These are phyloP conservation scores for Collybia sp. DNA, from an alignment of 768 basidiomycete genomes.

Conservation along the genomic window DNA sequence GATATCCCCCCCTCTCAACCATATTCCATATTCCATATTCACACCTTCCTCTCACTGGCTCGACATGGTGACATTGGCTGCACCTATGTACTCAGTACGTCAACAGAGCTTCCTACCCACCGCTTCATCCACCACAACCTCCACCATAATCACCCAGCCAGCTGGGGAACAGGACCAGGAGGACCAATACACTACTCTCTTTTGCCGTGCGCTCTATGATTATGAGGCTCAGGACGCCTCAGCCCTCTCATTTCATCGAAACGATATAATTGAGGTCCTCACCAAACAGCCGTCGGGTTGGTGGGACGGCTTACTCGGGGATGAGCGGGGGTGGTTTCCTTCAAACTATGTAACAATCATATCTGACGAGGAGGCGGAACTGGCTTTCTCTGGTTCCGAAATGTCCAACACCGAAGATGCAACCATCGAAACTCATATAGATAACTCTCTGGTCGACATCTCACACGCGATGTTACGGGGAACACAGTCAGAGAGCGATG, in stretches of 20 bases:
- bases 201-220: conserved; percentile 91
- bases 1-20: conserved; percentile 9
- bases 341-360: conserved; percentile 89
- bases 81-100: conserved; percentile 19
- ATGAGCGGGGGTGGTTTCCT: conserved; percentile 95
- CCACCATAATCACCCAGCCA: conserved; percentile 12
- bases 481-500: conserved; percentile 42
- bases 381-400: conserved; percentile 50
- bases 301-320: conserved; percentile 95
- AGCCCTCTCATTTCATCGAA: conserved; percentile 80
- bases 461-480: conserved; percentile 43
- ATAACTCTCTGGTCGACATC: conserved; percentile 38
- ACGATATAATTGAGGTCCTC: conserved; percentile 92
- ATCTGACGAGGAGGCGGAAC: conserved; percentile 76
- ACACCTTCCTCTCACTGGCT: conserved; percentile 4
- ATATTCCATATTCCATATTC: conserved; percentile 8
- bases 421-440: conserved; percentile 15
- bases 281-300: conserved; percentile 90
- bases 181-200: conserved; percentile 68
- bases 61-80: conserved; percentile 26
- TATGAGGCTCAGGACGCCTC: conserved; percentile 86
- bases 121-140: conserved; percentile 13
- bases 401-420: conserved; percentile 30
- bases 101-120: conserved; percentile 16
- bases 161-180: conserved; percentile 26